Conservation (phyloP, 2,329 filamentous ascomycete genomes). For the Dactylonectria macrodidyma region DNA sequence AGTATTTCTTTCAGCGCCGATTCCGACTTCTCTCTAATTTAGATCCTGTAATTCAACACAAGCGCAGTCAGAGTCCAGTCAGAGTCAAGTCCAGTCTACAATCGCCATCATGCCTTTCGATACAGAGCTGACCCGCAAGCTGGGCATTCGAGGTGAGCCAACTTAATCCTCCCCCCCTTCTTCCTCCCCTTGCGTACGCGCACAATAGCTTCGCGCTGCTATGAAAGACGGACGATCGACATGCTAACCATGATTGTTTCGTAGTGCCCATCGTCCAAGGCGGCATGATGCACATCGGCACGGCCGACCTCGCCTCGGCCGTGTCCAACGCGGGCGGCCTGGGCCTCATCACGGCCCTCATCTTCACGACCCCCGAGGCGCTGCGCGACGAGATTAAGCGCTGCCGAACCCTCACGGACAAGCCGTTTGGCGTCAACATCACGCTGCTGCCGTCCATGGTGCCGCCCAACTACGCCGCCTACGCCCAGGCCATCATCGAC, state of each 20-base stretch:
- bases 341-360: slow-evolving; percentile 88
- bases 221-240: not conserved
- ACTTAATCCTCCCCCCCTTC: no score
- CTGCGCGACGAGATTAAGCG: slow-evolving; percentile 93
- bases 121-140: slow-evolving; percentile 70
- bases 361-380: slow-evolving; percentile 91
- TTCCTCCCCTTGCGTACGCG: not conserved
- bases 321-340: slow-evolving; percentile 88
- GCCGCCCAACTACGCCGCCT: slow-evolving; percentile 92
- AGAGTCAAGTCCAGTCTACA: not conserved
- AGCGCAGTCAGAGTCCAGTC: not conserved
- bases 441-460: slow-evolving; percentile 92
- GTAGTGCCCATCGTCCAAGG: slow-evolving; percentile 86
- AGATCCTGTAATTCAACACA: not conserved
- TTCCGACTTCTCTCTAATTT: not conserved
- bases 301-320: slow-evolving; percentile 82
- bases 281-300: slow-evolving; percentile 90
- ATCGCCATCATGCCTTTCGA: slow-evolving; percentile 67
- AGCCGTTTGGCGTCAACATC: slow-evolving; percentile 94
- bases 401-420: slow-evolving; percentile 83
- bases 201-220: not conserved
- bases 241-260: slow-evolving; percentile 3
- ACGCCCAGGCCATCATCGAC: slow-evolving; percentile 93
- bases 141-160: slow-evolving; percentile 67
- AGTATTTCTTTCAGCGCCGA: not conserved